Base-by-base conservation (phyloP, 768 basidiomycete genomes). In the Crepidotus variabilis region DNA sequence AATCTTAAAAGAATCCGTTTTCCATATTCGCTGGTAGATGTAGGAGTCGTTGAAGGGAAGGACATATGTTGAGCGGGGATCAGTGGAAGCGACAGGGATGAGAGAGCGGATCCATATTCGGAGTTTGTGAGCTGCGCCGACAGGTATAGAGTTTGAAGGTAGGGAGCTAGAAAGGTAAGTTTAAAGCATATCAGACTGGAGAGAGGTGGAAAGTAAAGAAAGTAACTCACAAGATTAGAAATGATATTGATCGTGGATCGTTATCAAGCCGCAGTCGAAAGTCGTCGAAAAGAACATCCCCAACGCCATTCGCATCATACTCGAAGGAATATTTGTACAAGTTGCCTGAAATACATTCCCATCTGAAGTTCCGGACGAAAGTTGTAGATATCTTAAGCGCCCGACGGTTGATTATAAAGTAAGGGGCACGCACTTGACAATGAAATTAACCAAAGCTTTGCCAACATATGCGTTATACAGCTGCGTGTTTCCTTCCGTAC, bases 1-100 rank as follows among this genome's bases (percentile, higher is more conserved):
- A 14, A 88, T 63, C 63, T 84, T 86, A 66, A 88, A 83, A 14
- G 72, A 68, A 62, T 88, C 86, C 20, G 73, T 74, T 67, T 85
- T 85, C 79, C 82, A 87, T 64, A 88, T 72, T 18, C 86, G 82
- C 61, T 86, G 85, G 67, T 82, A 87, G 55, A 83, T 68, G 63
- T 78, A 82, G 2, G 82, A 78, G 53, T 81, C 78, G 54, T 70
- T 69, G 62, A 75, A 74, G 13, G 77, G 72, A 48, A 78, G 67
- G 13, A 65, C 60, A 35, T 74, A 72, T 21, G 67, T 60, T 6
- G 64, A 66, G 14, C 62, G 62, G 54, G 65, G 72, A 39, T 72
- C 69, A 32, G 49, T 65, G 32, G 62, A 47, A 20, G 68, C 65
- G 45, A 69, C 52, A 21, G 71, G 73, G 36, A 73, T 67, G 14